Base-by-base conservation (phyloP, 2,329 filamentous ascomycete species). In the Trichophyton equinum region DNA sequence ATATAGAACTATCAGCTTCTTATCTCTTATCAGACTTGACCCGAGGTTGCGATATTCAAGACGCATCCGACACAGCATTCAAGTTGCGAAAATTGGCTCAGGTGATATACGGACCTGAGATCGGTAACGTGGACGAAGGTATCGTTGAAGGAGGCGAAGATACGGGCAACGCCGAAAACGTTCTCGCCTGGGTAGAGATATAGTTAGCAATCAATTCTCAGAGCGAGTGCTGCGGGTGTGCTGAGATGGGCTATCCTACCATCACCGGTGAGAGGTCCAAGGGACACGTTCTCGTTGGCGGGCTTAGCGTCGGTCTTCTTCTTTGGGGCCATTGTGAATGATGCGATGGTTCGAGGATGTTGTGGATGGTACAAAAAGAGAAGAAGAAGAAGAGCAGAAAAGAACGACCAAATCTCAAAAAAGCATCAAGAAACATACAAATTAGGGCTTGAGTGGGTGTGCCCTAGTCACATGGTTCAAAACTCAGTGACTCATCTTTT, bases 111-210 rank as follows among this genome's bases (percentile, higher is more conserved):
- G 77, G 80, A 91, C 87, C 82, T 86, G 78, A 99, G 90, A 95
- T 97, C 94, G 83, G 94, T 99, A 77, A 99, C 90, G 83, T 99
- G 94, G 77, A 99, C 94, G 82, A 91, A 91, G 77, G 87, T 91
- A 75, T 91, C 88, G 81, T 91, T 91, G 85, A 91, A 91, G 68
- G 89, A 95, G 74, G 91, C 91, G 80, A 96, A 94, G 83, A 96
- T 96, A 78, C 91, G 89, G 77, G 91, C 91, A 81, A 96, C 91
- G 78, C 91, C 91, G 78, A 96, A 96, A 79, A 96, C 91, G 79
- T 95, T 89, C 82, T 95, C 90, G 81, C 91, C 91, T 92, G 69
- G 6, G 33, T 38, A 42, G 27, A 55, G 59, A 56, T 59, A 38
- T 60, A 38, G 57, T 59, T 55, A 58, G 58, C 61, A 47, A 59